These are phyloP conservation scores for Geranium rotundifolium DNA, from an alignment of 345 rosid genomes.

Conservation along the genomic window DNA sequence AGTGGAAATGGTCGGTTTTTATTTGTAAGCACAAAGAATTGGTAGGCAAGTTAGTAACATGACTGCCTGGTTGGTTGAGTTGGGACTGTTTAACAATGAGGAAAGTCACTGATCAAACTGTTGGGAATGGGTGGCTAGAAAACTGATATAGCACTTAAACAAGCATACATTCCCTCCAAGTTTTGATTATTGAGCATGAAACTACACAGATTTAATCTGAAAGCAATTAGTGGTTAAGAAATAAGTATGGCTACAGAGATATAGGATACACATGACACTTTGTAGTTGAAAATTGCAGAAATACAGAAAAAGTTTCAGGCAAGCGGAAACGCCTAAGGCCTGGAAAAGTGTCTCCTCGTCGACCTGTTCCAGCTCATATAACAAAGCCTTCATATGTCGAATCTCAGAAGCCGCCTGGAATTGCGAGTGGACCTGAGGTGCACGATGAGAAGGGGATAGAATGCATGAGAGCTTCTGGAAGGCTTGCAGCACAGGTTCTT, in stretches of 20 bases:
- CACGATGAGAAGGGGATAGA: slow-evolving; percentile 71
- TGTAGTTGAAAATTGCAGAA: slow-evolving; percentile 25
- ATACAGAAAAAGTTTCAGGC: slow-evolving; percentile 31
- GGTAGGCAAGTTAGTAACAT: too few species aligned
- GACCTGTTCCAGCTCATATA: slow-evolving; percentile 68
- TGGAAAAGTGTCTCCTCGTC: slow-evolving; percentile 58
- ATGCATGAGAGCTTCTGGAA: slow-evolving; percentile 82
- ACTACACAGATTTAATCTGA: background rate
- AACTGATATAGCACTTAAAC: too few species aligned
- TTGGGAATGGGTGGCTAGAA: too few species aligned
- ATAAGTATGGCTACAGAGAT: background rate
- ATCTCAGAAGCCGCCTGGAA: slow-evolving; percentile 42
- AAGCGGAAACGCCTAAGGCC: slow-evolving; percentile 51
- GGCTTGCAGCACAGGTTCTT: slow-evolving; percentile 80
- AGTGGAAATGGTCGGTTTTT: too few species aligned
- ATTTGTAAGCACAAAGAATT: too few species aligned
- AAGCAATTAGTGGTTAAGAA: background rate
- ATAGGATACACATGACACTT: slow-evolving; percentile 2
- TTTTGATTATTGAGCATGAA: too few species aligned
- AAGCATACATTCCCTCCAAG: too few species aligned
- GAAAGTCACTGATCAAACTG: too few species aligned
- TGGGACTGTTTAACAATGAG: too few species aligned
- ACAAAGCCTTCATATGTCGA: slow-evolving; percentile 59
- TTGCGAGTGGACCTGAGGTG: slow-evolving; percentile 60
- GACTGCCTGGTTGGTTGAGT: too few species aligned